These are phyloP conservation scores for Abortiporus biennis DNA, from an alignment of 1,284 basidiomycete species.

Conservation along the genomic window DNA sequence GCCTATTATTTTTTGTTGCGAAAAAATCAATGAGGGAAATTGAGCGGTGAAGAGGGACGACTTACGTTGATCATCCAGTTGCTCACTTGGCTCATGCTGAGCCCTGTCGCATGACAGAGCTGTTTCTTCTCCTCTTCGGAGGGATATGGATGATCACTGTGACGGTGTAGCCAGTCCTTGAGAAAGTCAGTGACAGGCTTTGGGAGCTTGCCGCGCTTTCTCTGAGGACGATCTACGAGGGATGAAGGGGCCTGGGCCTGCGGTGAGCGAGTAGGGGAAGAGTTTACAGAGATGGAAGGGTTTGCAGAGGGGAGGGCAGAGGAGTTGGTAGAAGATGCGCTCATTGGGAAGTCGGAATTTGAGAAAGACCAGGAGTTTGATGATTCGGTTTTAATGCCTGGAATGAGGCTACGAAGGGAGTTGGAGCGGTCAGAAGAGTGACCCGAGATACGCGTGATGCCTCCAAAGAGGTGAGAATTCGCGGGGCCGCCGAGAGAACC, in stretches of 20 bases:
- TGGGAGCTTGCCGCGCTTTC: conserved; percentile 82
- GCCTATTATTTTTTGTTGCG: conserved; percentile 49
- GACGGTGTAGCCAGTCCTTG: conserved; percentile 86
- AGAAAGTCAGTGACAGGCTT: conserved; percentile 88
- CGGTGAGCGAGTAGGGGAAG: conserved; percentile 37
- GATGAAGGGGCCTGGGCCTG: conserved; percentile 42
- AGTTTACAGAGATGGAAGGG: conserved; percentile 25
- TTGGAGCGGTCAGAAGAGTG: conserved; percentile 38
- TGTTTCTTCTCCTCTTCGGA: conserved; percentile 89
- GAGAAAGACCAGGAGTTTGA: conserved; percentile 45
- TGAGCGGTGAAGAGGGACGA: conserved; percentile 16
- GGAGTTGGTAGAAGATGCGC: conserved; percentile 29
- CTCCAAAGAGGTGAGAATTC: conserved; percentile 53
- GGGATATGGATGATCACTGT: conserved; percentile 86
- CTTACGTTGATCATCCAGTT: conserved; percentile 91
- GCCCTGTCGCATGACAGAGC: conserved; percentile 77
- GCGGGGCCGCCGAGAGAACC: conserved; percentile 55
- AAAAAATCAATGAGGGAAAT: conserved; percentile 10
- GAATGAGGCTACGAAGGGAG: conserved; percentile 13
- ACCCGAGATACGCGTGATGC: conserved; percentile 61
- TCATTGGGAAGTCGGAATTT: conserved; percentile 30
- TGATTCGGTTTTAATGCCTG: conserved; percentile 26
- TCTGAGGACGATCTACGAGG: conserved; percentile 65
- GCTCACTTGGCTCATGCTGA: conserved; percentile 85
- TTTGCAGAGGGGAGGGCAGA: conserved; percentile 35